Percentiles rank a stretch among this genome's conserved stretches.
These are phyloP conservation scores for Emericellopsis terricola DNA, from an alignment of 495 filamentous ascomycete genomes.

Conservation along the genomic window DNA sequence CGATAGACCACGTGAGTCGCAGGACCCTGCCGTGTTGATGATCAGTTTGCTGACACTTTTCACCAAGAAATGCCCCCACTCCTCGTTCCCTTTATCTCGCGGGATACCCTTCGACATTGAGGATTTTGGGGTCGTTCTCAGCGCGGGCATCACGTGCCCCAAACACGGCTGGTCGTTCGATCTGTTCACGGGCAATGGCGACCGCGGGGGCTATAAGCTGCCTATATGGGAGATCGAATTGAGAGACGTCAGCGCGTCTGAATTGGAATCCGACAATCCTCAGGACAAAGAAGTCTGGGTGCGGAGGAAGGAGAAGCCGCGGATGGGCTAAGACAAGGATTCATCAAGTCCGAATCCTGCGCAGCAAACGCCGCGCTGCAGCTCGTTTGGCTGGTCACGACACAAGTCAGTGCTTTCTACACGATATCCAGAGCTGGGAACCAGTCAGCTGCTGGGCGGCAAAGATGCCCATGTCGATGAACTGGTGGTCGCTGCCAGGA, in stretches of 20 bases:
- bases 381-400: too few species aligned
- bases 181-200: constrained; percentile 32
- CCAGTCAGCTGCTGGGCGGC: too few species aligned
- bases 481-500: too few species aligned
- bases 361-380: too few species aligned
- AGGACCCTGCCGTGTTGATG: too few species aligned
- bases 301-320: constrained; percentile 22
- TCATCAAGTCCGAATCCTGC: too few species aligned
- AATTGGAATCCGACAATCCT: constrained; percentile 2
- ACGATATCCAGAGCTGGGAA: too few species aligned
- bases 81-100: constrained; percentile 35
- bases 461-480: too few species aligned
- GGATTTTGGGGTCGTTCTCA: constrained; percentile 35
- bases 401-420: too few species aligned
- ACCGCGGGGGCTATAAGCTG: constrained; percentile 38
- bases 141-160: constrained; percentile 36
- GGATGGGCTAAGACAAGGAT: constrained; percentile 23
- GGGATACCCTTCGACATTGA: constrained; percentile 43
- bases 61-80: constrained; percentile 46
- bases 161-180: constrained; percentile 48
- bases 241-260: constrained; percentile 12
- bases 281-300: constrained; percentile 36
- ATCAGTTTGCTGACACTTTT: too few species aligned
- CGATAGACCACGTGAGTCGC: constrained; percentile 40
- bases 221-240: constrained; percentile 41